phyloP scores from a whole-genome alignment of 108 stramenopile species.

The Discostella stelligeroides region DNA sequence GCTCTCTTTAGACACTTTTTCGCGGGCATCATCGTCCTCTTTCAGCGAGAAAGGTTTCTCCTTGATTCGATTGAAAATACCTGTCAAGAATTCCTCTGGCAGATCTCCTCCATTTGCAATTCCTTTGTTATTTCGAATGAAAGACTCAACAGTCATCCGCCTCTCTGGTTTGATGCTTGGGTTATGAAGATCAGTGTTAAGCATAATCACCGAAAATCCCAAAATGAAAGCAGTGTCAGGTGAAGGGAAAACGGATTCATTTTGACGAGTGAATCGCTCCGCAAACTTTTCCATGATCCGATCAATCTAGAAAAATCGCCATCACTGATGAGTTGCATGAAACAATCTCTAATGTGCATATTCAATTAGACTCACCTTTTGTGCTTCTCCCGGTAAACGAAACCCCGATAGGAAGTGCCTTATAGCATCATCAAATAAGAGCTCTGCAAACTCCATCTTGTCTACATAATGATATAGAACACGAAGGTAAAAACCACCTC shows the following conservation, averaged over 20 bases:
- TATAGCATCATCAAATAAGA: slow-evolving; percentile 96
- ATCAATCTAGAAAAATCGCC: slow-evolving; percentile 76
- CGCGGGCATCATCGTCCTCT: slow-evolving; percentile 93
- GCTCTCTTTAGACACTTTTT: slow-evolving; percentile 52
- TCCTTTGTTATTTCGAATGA: slow-evolving; percentile 94
- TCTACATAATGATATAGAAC: slow-evolving; percentile 94
- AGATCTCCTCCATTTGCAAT: slow-evolving; percentile 95
- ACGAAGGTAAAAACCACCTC: slow-evolving; percentile 87
- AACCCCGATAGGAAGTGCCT: slow-evolving; percentile 95
- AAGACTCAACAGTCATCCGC: slow-evolving; percentile 95
- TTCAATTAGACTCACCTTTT: slow-evolving; percentile 63
- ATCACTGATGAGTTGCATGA: slow-evolving; percentile 1
- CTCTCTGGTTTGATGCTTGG: slow-evolving; percentile 93
- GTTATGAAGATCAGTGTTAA: slow-evolving; percentile 99
- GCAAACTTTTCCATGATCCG: slow-evolving; percentile 99
- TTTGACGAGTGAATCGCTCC: slow-evolving; percentile 90
- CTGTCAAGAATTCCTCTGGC: slow-evolving; percentile 85
- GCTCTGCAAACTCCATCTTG: slow-evolving; percentile 84
- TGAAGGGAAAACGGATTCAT: slow-evolving; percentile 89
- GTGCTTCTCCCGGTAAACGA: slow-evolving; percentile 98
- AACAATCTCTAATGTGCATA: not conserved
- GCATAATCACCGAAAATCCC: slow-evolving; percentile 99
- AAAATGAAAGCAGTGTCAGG: slow-evolving; percentile 99
- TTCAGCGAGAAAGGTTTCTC: slow-evolving; percentile 92
- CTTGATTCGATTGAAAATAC: slow-evolving; percentile 95